Evolutionary conservation across 164 flowering plant species (phyloP).

Genomic region (Houttuynia cordata): DNA sequence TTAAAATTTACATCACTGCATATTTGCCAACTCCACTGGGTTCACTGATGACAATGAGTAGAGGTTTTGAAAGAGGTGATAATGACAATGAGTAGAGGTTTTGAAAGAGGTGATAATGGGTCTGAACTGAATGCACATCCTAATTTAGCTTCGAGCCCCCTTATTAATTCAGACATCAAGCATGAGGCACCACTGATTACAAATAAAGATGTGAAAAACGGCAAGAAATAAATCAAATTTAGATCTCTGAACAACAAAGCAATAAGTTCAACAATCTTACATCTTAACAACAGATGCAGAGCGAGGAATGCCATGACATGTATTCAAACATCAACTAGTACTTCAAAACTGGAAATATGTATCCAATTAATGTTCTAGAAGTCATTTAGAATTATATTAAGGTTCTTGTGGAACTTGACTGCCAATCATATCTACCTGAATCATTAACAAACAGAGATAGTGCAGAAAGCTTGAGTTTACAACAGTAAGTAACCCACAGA

Average conservation of each 20-base stretch:
- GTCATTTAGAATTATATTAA: too few species aligned
- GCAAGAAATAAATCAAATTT: not conserved
- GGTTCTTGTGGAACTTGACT: too few species aligned
- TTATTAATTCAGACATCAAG: conserved; percentile 28
- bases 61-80: conserved; percentile 43
- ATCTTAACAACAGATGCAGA: not conserved
- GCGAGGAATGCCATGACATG: not conserved
- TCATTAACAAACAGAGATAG: too few species aligned
- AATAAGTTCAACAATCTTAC: not conserved
- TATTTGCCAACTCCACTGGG: conserved; percentile 95
- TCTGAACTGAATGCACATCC: conserved; percentile 48
- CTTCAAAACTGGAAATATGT: not conserved
- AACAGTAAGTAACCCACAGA: too few species aligned
- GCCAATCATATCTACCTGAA: too few species aligned
- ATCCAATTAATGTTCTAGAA: too few species aligned
- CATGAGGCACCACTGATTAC: not conserved
- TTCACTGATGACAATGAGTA: conserved; percentile 76
- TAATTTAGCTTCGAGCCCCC: conserved; percentile 69
- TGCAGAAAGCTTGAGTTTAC: too few species aligned
- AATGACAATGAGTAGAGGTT: conserved; percentile 60
- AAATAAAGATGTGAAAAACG: not conserved
- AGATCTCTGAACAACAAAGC: too few species aligned
- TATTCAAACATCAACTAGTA: not conserved
- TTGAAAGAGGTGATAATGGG: conserved; percentile 44
- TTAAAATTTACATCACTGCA: too few species aligned